Evolutionary conservation across 2,329 filamentous ascomycete genomes (phyloP).

Genomic region (Tolypocladium pustulatum): DNA sequence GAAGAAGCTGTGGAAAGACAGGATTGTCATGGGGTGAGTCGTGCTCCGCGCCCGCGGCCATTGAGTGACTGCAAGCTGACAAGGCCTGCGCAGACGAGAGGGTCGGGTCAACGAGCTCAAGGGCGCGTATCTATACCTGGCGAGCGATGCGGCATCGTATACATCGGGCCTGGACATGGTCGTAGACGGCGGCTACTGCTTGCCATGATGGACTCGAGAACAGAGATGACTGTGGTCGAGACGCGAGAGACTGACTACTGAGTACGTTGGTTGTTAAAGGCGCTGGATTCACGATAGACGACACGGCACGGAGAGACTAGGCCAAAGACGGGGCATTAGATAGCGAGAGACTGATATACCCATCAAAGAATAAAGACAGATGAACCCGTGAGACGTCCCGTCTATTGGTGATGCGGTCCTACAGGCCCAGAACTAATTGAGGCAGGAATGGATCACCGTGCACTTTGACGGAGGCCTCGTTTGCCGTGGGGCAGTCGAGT

Average conservation of each 20-base stretch:
- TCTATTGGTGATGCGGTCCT: not conserved
- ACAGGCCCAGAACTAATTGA: not conserved
- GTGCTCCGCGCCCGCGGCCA: not conserved
- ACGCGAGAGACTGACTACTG: not conserved
- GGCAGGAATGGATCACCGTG: not conserved
- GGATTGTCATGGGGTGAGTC: conserved; percentile 64
- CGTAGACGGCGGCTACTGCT: conserved; percentile 64
- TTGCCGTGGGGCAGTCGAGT: not conserved
- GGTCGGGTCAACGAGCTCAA: conserved; percentile 67
- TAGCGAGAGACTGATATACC: not conserved
- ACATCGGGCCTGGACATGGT: conserved; percentile 66
- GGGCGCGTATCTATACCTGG: conserved; percentile 72
- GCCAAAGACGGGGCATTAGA: not conserved
- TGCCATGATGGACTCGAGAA: conserved; percentile 25
- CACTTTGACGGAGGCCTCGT: not conserved
- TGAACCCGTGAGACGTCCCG: no score
- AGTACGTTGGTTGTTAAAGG: not conserved
- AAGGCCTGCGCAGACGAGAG: conserved; percentile 41
- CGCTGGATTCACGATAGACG: not conserved
- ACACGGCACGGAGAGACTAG: not conserved
- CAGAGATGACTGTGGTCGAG: not conserved
- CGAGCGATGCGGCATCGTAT: conserved; percentile 73
- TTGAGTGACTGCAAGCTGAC: not conserved
- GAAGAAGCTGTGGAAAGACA: conserved; percentile 64
- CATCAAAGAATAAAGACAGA: not conserved